Evolutionary conservation across 139 green algal species (phyloP), one percentile per base, ranked within the genome.

Genomic region (Coelastrella sp.): DNA sequence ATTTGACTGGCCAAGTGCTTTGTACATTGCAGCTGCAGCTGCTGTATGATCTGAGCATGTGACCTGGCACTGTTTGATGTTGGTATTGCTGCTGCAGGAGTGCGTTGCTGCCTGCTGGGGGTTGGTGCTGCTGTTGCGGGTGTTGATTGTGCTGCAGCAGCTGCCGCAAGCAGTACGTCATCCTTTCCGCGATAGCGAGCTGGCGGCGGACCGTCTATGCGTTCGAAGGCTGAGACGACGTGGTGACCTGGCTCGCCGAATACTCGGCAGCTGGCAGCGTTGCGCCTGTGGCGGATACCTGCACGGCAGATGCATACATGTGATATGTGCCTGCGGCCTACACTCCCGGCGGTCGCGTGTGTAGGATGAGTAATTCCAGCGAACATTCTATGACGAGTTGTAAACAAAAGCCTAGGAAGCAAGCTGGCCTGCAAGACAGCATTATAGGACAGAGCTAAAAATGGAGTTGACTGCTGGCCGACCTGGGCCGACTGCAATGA

Each of bases 241-340:
- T 47, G 14, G 19, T 88, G 82, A 5, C 82, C 82, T 8, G 82
- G 17, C 54, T 88, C 82, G 16, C 82, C 82, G 78, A 68, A 88
- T 32, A 88, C 16, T 8, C 23, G 22, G 4, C 20, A 32, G 2
- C 54, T 74, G 47, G 82, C 82, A 3, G 16, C 19, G 14, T 77
- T 78, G 82, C 64, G 82, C 6, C 82, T 73, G 65, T 88, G 82
- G 16, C 65, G 82, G 19, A 88, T 88, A 11, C 82, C 82, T 88
- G 64, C 78, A 59, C 2, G 32, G 32, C 32, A 47, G 32, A 47
- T 47, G 32, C 32, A 47, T 47, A 47, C 32, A 47, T 47, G 32
- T 47, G 32, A 47, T 47, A 47, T 47, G 32, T 47, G 32, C 32
- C 32, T 47, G 32, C 1, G 32, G 1, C 32, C n/a, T n/a, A n/a